Evolutionary conservation across 176 grass and related monocot genomes (phyloP), one percentile per base, ranked within the genome.

Genomic region (Hordeum marinum): DNA sequence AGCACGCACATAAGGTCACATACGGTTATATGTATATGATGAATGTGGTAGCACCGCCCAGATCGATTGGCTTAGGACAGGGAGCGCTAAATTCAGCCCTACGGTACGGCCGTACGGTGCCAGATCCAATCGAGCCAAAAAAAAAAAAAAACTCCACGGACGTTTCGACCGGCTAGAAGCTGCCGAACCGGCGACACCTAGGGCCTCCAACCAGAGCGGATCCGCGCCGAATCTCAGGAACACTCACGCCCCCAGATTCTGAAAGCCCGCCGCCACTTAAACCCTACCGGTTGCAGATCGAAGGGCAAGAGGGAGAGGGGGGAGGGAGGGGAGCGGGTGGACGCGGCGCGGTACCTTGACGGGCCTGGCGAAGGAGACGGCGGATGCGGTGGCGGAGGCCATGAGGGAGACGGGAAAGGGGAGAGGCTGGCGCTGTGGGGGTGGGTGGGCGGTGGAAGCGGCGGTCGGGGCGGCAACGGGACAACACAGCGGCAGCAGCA

Each of bases 291-390:
- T 0, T 6, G 11, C n/a, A 32, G 63, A 81, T 70, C 63, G 29
- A 57, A 6, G 15, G 32, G 3, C 14, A 4, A 0, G 11, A 15
- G 21, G 9, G 68, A 11, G 31, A 29, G 14, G 4, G 39, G 15
- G 39, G 3, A 50, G 8, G 6, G 15, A 52, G 48, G 48, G 48
- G 15, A 18, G 48, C 5, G 15, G 48, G 48, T 2, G 5, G 48
- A 17, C 52, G 52, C 3, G 52, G 14, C 8, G 3, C 4, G 11
- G 4, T 90, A 90, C 89, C 89, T 90, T 83, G 67, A 80, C 59
- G 15, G 88, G 84, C 80, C 67, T 68, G 26, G 80, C 68, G 80
- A 87, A 83, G 84, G 89, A 87, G 80, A 87, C 46, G 1, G 89
- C 79, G 64, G 83, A 85, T 43, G 78, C 88, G 72, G 64, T 17